phyloP scores from a whole-genome alignment of 2,329 filamentous ascomycete species.

The Cadophora gregata region DNA sequence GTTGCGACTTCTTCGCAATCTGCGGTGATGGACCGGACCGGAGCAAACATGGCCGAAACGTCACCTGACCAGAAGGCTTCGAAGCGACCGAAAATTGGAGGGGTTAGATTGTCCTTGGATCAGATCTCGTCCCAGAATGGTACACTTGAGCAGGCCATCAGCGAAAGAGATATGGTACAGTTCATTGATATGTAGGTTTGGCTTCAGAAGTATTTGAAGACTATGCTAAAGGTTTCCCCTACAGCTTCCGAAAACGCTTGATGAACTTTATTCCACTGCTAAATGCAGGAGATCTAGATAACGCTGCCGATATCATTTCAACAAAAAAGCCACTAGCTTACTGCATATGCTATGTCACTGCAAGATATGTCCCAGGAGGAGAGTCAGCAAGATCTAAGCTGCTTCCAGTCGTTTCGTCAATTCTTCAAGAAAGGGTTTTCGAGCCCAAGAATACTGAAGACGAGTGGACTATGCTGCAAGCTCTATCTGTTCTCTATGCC shows the following conservation, averaged over 20 bases:
- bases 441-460: constrained; percentile 10
- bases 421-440: constrained; percentile 20
- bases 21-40: neutral
- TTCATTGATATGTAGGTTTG: constrained; percentile 25
- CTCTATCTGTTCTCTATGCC: constrained; percentile 26
- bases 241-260: constrained; percentile 19
- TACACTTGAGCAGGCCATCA: neutral
- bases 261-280: constrained; percentile 25
- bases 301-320: constrained; percentile 14
- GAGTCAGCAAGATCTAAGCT: constrained; percentile 15
- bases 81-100: constrained; percentile 15
- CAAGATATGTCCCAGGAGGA: constrained; percentile 26
- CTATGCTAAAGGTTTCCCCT: neutral
- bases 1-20: neutral
- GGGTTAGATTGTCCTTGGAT: neutral
- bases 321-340: constrained; percentile 19
- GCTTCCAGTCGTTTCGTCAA: constrained; percentile 6
- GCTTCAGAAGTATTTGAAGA: neutral
- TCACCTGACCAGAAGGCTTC: neutral
- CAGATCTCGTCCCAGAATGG: neutral
- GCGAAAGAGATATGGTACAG: constrained; percentile 24
- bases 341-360: constrained; percentile 29
- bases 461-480: constrained; percentile 22
- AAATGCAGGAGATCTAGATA: constrained; percentile 18
- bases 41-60: neutral